These are phyloP conservation scores for Craterostigma plantagineum DNA, from an alignment of 257 asterid genomes.

Conservation along the genomic window DNA sequence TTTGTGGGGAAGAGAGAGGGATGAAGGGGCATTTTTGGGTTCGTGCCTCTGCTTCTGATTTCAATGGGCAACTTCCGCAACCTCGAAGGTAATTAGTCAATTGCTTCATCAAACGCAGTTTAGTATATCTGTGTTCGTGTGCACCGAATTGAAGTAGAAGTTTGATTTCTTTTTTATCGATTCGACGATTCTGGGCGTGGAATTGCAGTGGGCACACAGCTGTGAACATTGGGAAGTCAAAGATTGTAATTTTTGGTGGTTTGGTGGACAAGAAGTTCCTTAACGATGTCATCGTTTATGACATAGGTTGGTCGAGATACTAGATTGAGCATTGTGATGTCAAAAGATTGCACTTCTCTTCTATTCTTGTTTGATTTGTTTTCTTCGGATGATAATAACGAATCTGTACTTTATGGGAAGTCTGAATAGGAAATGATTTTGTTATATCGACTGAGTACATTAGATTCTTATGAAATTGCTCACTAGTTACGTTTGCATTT, in stretches of 20 bases:
- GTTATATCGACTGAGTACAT: too few relatives aligned
- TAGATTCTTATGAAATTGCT: too few relatives aligned
- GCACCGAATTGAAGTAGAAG: conserved; percentile 2
- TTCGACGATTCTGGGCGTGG: too few relatives aligned
- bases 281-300: conserved; percentile 56
- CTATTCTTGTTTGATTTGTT: too few relatives aligned
- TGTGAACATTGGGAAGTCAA: conserved; percentile 78
- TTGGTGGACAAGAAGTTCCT: conserved; percentile 71
- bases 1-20: conserved; percentile 10
- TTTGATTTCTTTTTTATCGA: background rate
- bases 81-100: conserved; percentile 47
- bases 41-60: conserved; percentile 68
- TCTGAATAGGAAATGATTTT: too few relatives aligned
- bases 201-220: conserved; percentile 77
- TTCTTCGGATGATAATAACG: too few relatives aligned
- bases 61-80: conserved; percentile 53
- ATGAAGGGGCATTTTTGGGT: conserved; percentile 81
- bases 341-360: too few relatives aligned
- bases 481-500: too few relatives aligned
- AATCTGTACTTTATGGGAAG: too few relatives aligned
- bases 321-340: too few relatives aligned
- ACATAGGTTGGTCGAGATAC: too few relatives aligned
- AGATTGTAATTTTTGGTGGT: conserved; percentile 79
- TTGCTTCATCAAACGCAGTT: background rate
- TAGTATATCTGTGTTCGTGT: background rate